These are phyloP conservation scores for Cicer cuneatum DNA, from an alignment of 306 rosid genomes.

Conservation along the genomic window DNA sequence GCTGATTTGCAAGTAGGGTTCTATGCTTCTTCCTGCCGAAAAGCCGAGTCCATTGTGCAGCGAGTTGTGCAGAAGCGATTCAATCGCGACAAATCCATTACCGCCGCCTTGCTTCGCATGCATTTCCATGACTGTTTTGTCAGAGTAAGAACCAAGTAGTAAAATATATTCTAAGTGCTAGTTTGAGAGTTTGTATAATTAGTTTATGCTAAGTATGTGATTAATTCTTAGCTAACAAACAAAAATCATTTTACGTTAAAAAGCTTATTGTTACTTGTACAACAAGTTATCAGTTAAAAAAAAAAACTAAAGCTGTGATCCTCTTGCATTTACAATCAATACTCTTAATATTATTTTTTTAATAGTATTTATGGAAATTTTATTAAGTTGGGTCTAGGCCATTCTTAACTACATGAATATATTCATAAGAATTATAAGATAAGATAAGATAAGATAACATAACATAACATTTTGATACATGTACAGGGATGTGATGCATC, in stretches of 20 bases:
- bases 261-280: too few relatives aligned
- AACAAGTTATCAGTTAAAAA: neutral
- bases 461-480: neutral
- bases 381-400: neutral
- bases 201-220: neutral
- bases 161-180: neutral
- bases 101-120: slow-evolving; percentile 62
- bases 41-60: slow-evolving; percentile 53
- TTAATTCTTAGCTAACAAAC: neutral
- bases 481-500: slow-evolving; percentile 70
- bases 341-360: neutral
- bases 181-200: neutral
- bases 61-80: slow-evolving; percentile 51
- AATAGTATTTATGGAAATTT: neutral
- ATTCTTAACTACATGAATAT: neutral
- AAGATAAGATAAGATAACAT: too few relatives aligned
- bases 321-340: neutral
- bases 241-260: too few relatives aligned
- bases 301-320: neutral
- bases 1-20: slow-evolving; percentile 43
- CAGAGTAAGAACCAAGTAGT: slow-evolving; percentile 42
- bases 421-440: neutral
- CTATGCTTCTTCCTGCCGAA: slow-evolving; percentile 44
- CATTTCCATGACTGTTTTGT: slow-evolving; percentile 74
- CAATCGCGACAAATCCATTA: slow-evolving; percentile 46